Conservation (phyloP, 1,284 basidiomycete genomes). For the Ustilago xerochloae region DNA sequence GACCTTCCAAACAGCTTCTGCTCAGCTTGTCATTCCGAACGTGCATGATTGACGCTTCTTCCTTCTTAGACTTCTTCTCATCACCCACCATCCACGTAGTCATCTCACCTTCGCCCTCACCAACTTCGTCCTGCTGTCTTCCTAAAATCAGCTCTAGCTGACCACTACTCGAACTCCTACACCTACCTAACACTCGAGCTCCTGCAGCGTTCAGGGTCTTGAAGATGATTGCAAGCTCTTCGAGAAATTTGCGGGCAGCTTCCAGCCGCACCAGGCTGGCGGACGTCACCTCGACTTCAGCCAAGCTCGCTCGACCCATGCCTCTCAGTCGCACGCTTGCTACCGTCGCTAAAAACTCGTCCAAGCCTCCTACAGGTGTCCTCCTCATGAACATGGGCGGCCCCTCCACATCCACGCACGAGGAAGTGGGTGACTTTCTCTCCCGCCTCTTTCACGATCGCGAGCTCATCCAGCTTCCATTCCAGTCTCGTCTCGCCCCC, state of each 20-base stretch:
- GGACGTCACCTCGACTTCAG: neutral
- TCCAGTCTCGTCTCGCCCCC: conserved; percentile 87
- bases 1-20: neutral
- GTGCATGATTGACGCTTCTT: neutral
- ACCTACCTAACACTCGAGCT: too few species aligned
- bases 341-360: conserved; percentile 17
- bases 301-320: conserved; percentile 10
- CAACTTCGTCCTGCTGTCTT: neutral
- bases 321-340: conserved; percentile 28
- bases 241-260: conserved; percentile 22
- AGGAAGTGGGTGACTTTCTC: conserved; percentile 76
- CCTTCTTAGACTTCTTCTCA: neutral
- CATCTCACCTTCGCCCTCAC: neutral
- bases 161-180: too few species aligned
- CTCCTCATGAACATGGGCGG: conserved; percentile 99
- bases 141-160: neutral
- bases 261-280: conserved; percentile 16
- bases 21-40: neutral
- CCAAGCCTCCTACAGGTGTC: conserved; percentile 74
- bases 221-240: conserved; percentile 20
- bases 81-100: neutral
- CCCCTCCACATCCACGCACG: conserved; percentile 76
- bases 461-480: conserved; percentile 92
- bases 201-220: neutral
- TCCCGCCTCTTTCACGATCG: conserved; percentile 92